Percentiles rank a stretch among this genome's conserved stretches.
Evolutionary conservation across 2,329 filamentous ascomycete genomes (phyloP).

Genomic region (Leptographium galeiforme): DNA sequence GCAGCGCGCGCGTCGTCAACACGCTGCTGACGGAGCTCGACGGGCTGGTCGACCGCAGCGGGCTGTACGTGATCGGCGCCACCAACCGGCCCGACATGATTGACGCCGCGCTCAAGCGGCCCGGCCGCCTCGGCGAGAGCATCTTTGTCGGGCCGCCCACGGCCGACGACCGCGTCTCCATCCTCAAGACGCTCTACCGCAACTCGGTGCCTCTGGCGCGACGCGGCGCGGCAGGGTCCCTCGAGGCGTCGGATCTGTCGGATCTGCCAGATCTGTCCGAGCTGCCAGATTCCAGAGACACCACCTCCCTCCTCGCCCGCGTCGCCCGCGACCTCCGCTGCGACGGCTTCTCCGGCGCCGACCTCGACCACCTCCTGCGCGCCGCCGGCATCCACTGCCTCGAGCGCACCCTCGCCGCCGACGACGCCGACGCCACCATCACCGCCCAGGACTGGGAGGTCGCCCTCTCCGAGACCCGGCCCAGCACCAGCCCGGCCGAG

Average conservation of each 20-base stretch:
- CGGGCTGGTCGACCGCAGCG: conserved; percentile 63
- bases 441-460: conserved; percentile 35
- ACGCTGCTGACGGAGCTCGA: conserved; percentile 90
- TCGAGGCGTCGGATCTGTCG: too few species aligned
- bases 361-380: conserved; percentile 40
- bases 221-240: too few species aligned
- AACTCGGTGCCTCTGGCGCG: conserved; percentile 36
- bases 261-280: too few species aligned
- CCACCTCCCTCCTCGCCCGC: conserved; percentile 37
- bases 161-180: conserved; percentile 64
- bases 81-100: conserved; percentile 96
- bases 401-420: conserved; percentile 15
- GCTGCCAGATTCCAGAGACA: too few species aligned
- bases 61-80: conserved; percentile 88
- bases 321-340: conserved; percentile 58
- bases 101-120: conserved; percentile 85
- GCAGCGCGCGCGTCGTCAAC: conserved; percentile 82
- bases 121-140: conserved; percentile 67
- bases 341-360: conserved; percentile 61
- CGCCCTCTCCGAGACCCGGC: conserved; percentile 32
- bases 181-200: conserved; percentile 55
- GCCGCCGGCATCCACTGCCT: conserved; percentile 25
- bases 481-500: conserved; percentile 27
- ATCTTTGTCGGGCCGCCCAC: conserved; percentile 80
- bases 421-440: conserved; percentile 17